Base-by-base conservation (phyloP, 2,329 filamentous ascomycete genomes). In the Aspergillus caelatus region DNA sequence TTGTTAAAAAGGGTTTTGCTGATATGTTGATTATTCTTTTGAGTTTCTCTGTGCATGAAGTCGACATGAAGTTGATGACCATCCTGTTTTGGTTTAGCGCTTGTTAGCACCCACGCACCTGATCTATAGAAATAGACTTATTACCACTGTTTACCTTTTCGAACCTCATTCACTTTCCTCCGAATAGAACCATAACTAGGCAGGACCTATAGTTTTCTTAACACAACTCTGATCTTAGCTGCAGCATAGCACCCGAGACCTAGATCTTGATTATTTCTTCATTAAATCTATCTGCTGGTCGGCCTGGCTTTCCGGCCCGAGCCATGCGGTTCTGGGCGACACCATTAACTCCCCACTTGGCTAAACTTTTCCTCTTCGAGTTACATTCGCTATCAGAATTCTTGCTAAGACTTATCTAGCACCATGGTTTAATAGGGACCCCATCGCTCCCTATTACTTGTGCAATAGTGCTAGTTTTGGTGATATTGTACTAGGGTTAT, bases 31-130 rank as follows among this genome's bases (percentile, higher is more conserved):
- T 32, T n/a, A 28, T 52, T 30, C 34, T 23, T 28, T 39, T 21
- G 34, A 21, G 12, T 55, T 43, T 16, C n/a, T 46, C 9, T 55
- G 39, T 67, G 46, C 34, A 67, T 62, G 39, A 62, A 26, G 39
- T n/a, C 9, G 39, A n/a, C 39, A 46, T 23, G 43, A 46, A 28
- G 46, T 30, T 61, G 43, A 60, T 54, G 66, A 68, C 58, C 56
- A 50, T 65, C 64, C 61, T 59, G 39, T 53, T 69, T 68, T 58
- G 60, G 67, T 67, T 68, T 66, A 71, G 70, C 68, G 67, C 67
- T 56, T 60, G 19, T 58, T 63, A 55, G 57, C 60, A 39, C 52
- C 52, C 60, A 57, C 57, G 59, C 46, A 48, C 30, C n/a, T 39
- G 52, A 43, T 56, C 53, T 57, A 26, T 55, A 52, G 53, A 53